Conservation (phyloP, 805 yeast genomes). For the Ogataea chonburiensis region DNA sequence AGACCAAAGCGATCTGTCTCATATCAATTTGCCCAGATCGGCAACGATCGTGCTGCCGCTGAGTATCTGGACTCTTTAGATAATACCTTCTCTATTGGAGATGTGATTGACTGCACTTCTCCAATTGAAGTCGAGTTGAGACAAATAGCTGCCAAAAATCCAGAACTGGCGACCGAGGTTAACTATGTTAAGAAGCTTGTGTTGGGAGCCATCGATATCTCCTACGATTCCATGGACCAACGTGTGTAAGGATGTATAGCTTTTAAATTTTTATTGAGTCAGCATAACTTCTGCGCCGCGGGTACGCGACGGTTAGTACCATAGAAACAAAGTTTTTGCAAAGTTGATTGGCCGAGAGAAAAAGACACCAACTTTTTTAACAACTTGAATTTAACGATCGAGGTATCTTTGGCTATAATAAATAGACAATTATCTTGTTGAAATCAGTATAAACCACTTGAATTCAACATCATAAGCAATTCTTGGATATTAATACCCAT, state of each 20-base stretch:
- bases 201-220: conserved; percentile 26
- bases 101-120: conserved; percentile 29
- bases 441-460: conserved; percentile 1
- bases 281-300: background rate
- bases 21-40: conserved; percentile 30
- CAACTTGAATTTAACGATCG: conserved; percentile 4
- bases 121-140: conserved; percentile 26
- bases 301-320: conserved; percentile 9
- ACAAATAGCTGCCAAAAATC: conserved; percentile 22
- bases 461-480: conserved; percentile 1
- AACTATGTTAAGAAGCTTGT: conserved; percentile 27
- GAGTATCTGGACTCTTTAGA: conserved; percentile 26
- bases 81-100: conserved; percentile 20
- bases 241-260: conserved; percentile 11
- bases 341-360: conserved; percentile 15
- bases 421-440: conserved; percentile 6
- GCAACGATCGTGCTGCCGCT: conserved; percentile 22
- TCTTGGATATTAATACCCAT: background rate
- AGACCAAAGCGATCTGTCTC: conserved; percentile 20
- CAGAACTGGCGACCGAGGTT: conserved; percentile 26
- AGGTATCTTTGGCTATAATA: conserved; percentile 10
- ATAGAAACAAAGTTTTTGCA: conserved; percentile 7
- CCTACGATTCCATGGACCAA: conserved; percentile 29
- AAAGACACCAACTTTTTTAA: conserved; percentile 12
- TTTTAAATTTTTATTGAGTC: background rate